Evolutionary conservation across 148 eudicot species (phyloP).

Genomic region (Limonium bicolor): DNA sequence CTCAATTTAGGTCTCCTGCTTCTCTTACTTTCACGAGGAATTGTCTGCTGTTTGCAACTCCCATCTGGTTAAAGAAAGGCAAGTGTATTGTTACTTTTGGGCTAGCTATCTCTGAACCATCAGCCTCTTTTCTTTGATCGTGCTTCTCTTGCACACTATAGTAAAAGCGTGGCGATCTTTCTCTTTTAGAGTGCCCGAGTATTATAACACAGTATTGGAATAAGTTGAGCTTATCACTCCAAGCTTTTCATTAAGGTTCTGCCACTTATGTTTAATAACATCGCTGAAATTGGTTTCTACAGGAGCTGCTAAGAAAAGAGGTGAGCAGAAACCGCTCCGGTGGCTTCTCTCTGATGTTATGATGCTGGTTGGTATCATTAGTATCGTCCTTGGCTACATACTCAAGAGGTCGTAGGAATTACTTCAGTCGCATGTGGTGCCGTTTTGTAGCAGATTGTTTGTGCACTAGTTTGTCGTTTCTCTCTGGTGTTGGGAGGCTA

Average conservation of each 20-base stretch:
- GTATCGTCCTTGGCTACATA: constrained; percentile 50
- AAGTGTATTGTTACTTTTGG: too few species aligned
- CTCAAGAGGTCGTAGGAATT: constrained; percentile 21
- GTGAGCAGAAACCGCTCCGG: constrained; percentile 16
- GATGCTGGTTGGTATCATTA: constrained; percentile 38
- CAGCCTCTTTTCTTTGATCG: neutral
- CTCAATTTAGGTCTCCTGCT: neutral
- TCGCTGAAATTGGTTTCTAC: neutral
- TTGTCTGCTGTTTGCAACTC: neutral
- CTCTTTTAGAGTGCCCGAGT: neutral
- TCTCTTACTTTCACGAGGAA: neutral
- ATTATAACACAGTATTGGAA: neutral
- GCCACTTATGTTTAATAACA: neutral
- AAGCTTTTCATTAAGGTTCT: too few species aligned
- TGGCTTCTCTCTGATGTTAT: constrained; percentile 32
- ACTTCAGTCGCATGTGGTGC: too few species aligned
- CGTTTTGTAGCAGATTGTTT: too few species aligned
- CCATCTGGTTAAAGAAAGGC: neutral
- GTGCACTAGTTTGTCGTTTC: too few species aligned
- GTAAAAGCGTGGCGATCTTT: neutral
- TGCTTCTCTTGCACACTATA: neutral
- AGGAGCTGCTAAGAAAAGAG: constrained; percentile 30
- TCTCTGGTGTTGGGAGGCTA: too few species aligned
- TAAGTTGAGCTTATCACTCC: too few species aligned
- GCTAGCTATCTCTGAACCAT: too few species aligned